Evolutionary conservation across 306 rosid species (phyloP).

Genomic region (Pterocarpus santalinus): DNA sequence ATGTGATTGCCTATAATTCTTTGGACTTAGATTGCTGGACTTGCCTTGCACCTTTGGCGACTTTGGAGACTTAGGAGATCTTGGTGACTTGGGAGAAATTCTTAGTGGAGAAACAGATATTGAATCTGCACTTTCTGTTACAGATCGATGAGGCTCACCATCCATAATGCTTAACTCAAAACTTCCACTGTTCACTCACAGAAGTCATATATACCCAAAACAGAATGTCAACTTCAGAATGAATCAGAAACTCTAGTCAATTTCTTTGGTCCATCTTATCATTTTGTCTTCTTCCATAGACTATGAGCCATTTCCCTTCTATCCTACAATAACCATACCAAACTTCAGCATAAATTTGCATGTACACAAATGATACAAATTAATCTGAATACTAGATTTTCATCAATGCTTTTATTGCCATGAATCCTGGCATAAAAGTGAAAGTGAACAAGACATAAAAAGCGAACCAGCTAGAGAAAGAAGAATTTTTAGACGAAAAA

Average conservation of each 20-base stretch:
- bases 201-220: constrained; percentile 30
- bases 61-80: constrained; percentile 56
- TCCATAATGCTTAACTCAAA: constrained; percentile 58
- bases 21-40: constrained; percentile 50
- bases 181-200: constrained; percentile 33
- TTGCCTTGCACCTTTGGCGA: constrained; percentile 56
- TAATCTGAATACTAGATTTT: constrained; percentile 22
- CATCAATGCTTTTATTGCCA: neutral
- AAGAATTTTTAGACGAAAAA: too few species aligned
- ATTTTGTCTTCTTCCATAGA: neutral
- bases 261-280: constrained; percentile 30
- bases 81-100: constrained; percentile 58
- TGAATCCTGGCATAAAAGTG: neutral
- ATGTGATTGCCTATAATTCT: constrained; percentile 49
- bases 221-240: constrained; percentile 31
- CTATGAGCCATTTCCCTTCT: constrained; percentile 33
- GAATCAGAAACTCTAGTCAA: neutral
- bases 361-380: constrained; percentile 4
- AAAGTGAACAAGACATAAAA: constrained; percentile 2
- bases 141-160: constrained; percentile 58
- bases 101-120: constrained; percentile 54
- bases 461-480: neutral
- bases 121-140: constrained; percentile 61
- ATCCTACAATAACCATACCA: constrained; percentile 44
- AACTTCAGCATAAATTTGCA: constrained; percentile 31